These are phyloP conservation scores for Aphanomyces astaci DNA, from an alignment of 352 stramenopile species.

Conservation along the genomic window DNA sequence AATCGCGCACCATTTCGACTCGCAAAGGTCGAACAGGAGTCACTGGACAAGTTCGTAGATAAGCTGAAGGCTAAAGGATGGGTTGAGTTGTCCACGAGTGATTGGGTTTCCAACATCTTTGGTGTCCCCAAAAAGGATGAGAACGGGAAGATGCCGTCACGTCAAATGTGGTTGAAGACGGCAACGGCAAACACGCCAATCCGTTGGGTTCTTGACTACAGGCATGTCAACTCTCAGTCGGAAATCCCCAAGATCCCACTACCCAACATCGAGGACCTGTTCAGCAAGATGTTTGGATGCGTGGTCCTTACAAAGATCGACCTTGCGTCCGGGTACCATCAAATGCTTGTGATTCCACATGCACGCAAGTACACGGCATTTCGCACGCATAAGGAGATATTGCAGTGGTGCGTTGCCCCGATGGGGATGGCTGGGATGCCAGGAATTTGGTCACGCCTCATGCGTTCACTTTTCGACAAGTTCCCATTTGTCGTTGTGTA, in stretches of 20 bases:
- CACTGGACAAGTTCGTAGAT: constrained; percentile 21
- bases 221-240: too few relatives aligned
- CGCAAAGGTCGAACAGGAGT: constrained; percentile 18
- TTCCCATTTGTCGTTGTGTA: constrained; percentile 35
- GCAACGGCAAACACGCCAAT: too few relatives aligned
- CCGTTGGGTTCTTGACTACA: too few relatives aligned
- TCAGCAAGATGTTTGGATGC: constrained; percentile 23
- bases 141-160: constrained; percentile 18
- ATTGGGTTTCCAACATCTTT: constrained; percentile 28
- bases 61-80: constrained; percentile 21
- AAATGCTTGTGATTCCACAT: constrained; percentile 13
- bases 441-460: constrained; percentile 33
- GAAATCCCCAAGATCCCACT: constrained; percentile 26
- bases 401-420: constrained; percentile 38
- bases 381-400: constrained; percentile 28
- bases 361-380: constrained; percentile 27
- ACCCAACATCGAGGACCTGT: constrained; percentile 27
- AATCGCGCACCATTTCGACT: not conserved
- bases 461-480: constrained; percentile 30
- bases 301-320: constrained; percentile 7
- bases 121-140: constrained; percentile 28
- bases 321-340: too few relatives aligned
- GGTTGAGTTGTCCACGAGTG: too few relatives aligned
- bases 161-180: constrained; percentile 24
- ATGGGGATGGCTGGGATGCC: constrained; percentile 38